phyloP scores from a whole-genome alignment of 345 rosid species.

The Trapa incisa region DNA sequence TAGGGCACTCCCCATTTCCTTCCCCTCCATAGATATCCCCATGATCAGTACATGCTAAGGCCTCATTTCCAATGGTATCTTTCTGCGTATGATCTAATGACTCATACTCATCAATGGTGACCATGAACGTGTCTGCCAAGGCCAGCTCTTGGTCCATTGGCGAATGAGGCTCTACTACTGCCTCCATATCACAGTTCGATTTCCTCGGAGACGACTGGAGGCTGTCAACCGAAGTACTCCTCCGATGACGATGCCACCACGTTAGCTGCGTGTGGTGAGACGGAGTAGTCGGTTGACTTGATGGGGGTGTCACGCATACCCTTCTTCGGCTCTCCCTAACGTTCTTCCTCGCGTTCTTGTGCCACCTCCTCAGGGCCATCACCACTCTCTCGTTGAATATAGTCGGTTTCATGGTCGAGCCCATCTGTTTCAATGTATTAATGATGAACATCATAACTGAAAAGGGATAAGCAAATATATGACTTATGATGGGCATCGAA shows the following conservation, averaged over 20 bases:
- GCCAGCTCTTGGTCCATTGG: slow-evolving; percentile 2
- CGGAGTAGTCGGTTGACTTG: slow-evolving; percentile 53
- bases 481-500: neutral
- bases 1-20: neutral
- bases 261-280: slow-evolving; percentile 38
- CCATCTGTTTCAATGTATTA: slow-evolving; percentile 45
- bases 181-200: slow-evolving; percentile 19
- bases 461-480: neutral
- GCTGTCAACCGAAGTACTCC: slow-evolving; percentile 19
- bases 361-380: slow-evolving; percentile 63
- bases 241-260: slow-evolving; percentile 16
- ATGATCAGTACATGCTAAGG: too few relatives aligned
- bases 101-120: too few relatives aligned
- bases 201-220: slow-evolving; percentile 19
- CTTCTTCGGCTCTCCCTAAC: slow-evolving; percentile 36
- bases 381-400: slow-evolving; percentile 68
- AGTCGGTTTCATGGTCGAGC: slow-evolving; percentile 76
- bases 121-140: too few relatives aligned
- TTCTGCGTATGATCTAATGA: too few relatives aligned
- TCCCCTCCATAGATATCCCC: neutral
- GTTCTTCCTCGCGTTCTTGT: slow-evolving; percentile 52
- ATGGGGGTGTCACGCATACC: slow-evolving; percentile 26
- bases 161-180: slow-evolving; percentile 18
- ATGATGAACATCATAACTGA: neutral
- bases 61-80: too few relatives aligned